Evolutionary conservation across 2,329 filamentous ascomycete species (phyloP), one percentile per base, ranked within the genome.

Genomic region (Rhexocercosporidium sp.): DNA sequence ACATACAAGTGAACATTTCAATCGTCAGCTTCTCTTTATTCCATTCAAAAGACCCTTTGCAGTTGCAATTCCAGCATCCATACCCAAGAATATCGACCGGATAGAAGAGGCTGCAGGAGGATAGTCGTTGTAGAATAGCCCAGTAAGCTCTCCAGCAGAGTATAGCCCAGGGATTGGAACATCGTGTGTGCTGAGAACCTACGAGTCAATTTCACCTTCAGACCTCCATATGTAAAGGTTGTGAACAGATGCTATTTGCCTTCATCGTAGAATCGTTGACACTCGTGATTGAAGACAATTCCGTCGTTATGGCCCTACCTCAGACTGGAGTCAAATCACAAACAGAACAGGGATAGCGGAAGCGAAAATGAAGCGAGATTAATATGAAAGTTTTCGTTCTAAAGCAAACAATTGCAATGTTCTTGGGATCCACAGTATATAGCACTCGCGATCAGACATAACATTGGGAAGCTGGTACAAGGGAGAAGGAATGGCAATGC

Each of bases 251-350:
- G 76, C 47, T 77, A 69, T 62, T 77, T 77, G 8, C 78, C 78
- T 70, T 79, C 78, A 54, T 79, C 76, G 65, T 77, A 79, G 70
- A 80, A 79, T n/a, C 78, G 76, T 57, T 80, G 75, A 70, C 75
- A 80, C 11, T 80, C 69, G 27, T 77, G 71, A 70, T 82, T 81
- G 39, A 82, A 79, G 0, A 81, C 78, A 62, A 82, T 81, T n/a
- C 79, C 79, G 66, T 81, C 81, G 70, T 80, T 80, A 73, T 81
- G 77, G 57, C 79, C 77, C 77, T 78, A 29, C 31, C 34, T 22
- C 1, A 18, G 39, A 41, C 7, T 18, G 1, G 29, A 37, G 18
- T 20, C 14, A 44, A 3, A 44, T 18, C n/a, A 3, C 25, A 56
- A 29, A 4, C n/a, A 34, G 31, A 20, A 29, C 6, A 25, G 25